Base-by-base conservation (phyloP, 2,329 filamentous ascomycete species). In the Chrysosphaeria jannelii region DNA sequence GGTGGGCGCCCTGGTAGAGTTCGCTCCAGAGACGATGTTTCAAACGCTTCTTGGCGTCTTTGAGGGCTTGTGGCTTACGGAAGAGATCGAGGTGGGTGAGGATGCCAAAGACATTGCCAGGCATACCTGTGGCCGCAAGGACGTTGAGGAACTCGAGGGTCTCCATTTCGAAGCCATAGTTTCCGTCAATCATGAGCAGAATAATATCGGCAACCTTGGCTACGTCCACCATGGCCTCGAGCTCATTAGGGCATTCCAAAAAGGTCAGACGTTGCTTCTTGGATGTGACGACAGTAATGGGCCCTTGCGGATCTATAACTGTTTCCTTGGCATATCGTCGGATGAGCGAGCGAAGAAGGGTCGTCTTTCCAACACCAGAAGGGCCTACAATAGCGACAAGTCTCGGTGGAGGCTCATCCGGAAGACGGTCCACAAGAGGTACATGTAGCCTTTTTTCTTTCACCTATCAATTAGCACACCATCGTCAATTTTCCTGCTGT, bases 151-250 rank as follows among this genome's bases (percentile, higher is more conserved):
- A 97, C 46, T 97, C 85, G 85, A 97, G 97, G 0, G 85, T 97
- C 54, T 97, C 85, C 85, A 97, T 97, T 47, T 97, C 85, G 39
- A 97, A 97, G 9, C 85, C 88, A 38, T 72, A 97, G 46, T 93
- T 93, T 26, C 85, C 88, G 40, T 97, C 85, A 35, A 97, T 97
- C 74, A 97, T 85, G 27, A 97, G 57, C 23, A 97, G 55, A 5
- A 93, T 75, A 36, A 97, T 91, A 42, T 97, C 85, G 10, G 88
- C 85, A 20, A 97, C 74, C 46, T 97, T 97, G 28, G 85, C 75
- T 27, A 91, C 59, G 44, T 97, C 85, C 32, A 97, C 79, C 75
- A 93, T 91, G 33, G 74, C 71, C 30, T 88, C 79, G 25, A 97
- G 60, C 35, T 85, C 78, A 39, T 93, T 81, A n/a, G 88, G 79